A percentile compares a stretch with the other conserved stretches of the same genome.
These are phyloP conservation scores for Aspergillus nidulans DNA, from an alignment of 495 filamentous ascomycete genomes.

Conservation along the genomic window DNA sequence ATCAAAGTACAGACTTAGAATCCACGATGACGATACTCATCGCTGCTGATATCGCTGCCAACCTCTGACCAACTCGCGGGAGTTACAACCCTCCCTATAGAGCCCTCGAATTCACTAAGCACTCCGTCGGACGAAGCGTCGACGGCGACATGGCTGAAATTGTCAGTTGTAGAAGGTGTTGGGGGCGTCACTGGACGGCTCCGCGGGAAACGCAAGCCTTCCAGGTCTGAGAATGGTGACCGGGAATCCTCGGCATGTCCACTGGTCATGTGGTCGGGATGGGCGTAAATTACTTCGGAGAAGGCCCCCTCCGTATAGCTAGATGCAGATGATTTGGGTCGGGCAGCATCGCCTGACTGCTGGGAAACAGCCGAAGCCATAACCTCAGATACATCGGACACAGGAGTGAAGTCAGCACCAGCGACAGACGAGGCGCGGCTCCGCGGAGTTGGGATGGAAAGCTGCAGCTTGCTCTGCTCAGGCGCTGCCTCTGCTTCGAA, in stretches of 20 bases:
- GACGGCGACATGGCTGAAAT: conserved; percentile 29
- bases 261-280: conserved; percentile 30
- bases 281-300: conserved; percentile 31
- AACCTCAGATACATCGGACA: conserved; percentile 35
- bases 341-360: conserved; percentile 4
- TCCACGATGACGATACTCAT: conserved; percentile 32
- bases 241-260: conserved; percentile 24
- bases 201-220: conserved; percentile 17
- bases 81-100: conserved; percentile 51
- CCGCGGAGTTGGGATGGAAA: conserved; percentile 33
- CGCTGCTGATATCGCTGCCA: conserved; percentile 63
- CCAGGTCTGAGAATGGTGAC: conserved; percentile 26
- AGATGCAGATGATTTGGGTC: conserved; percentile 20
- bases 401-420: conserved; percentile 46
- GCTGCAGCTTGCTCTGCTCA: conserved; percentile 19
- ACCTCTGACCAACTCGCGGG: conserved; percentile 76
- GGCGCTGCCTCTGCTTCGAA: background rate
- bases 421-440: conserved; percentile 38
- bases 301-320: conserved; percentile 29
- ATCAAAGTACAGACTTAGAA: background rate
- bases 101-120: conserved; percentile 58
- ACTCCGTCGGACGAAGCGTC: conserved; percentile 49
- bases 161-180: conserved; percentile 33
- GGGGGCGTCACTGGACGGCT: conserved; percentile 32
- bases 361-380: conserved; percentile 6